Base-by-base conservation (phyloP, 1,284 basidiomycete species). In the Cerioporus squamosus region DNA sequence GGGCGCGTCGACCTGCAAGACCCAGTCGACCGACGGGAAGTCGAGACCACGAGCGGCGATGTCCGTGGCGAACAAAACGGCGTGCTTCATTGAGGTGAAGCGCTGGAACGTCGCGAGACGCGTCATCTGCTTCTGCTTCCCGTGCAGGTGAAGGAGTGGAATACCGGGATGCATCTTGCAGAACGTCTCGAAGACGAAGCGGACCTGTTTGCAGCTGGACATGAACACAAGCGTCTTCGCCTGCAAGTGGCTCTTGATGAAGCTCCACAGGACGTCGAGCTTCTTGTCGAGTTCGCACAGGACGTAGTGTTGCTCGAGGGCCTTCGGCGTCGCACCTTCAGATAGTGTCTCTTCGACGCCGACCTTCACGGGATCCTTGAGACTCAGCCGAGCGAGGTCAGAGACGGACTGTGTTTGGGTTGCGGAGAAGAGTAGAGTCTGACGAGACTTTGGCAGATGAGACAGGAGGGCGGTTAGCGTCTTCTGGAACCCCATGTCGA, bases 11-110 rank as follows among this genome's bases (percentile, higher is more conserved):
- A 96, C 80, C 74, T 99, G 97, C 36, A 99, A 75, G 12, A 99
- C 97, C 97, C 97, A 99, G 74, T 98, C 94, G 24, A 99, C 90
- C 0, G 93, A 86, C 3, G 97, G 96, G 73, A 99, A 99, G 76
- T 99, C 97, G 58, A 99, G 82, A 14, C 97, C 97, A 56, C 97
- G 88, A 2, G 97, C 95, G 24, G 97, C 97, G 65, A 99, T 92
- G 73, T 99, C 97, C n/a, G 97, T 99, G 33, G 95, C 94, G 69
- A 98, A 90, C 36, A 97, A 80, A 5, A 96, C 84, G 0, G 93
- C 90, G 61, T 93, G 86, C 64, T 89, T 88, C 53, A 88, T 88
- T 1, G 84, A 79, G 2, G 89, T 90, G 76, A 96, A 98, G 53
- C 88, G 87, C 62, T 86, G 81, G 72, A 94, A 97, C 74, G 91